These are phyloP conservation scores for Fusarium bulbicola DNA, from an alignment of 2,329 filamentous ascomycete genomes.

Conservation along the genomic window DNA sequence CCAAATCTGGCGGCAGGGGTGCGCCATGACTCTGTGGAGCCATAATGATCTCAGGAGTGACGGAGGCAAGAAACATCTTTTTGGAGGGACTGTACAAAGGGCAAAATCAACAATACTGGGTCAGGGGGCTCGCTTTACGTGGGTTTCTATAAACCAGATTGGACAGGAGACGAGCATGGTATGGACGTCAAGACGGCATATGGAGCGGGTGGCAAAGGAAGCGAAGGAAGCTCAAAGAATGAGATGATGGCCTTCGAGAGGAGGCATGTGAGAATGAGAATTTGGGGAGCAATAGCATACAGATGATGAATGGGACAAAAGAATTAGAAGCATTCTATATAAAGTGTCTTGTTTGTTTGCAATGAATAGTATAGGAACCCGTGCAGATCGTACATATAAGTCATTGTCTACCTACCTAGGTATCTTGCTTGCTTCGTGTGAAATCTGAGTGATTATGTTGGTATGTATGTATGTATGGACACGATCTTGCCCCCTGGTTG, in stretches of 20 bases:
- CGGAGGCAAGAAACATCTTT: constrained; percentile 23
- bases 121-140: constrained; percentile 4
- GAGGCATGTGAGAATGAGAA: constrained; percentile 33
- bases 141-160: constrained; percentile 7
- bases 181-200: constrained; percentile 18
- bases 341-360: not conserved
- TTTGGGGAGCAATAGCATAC: constrained; percentile 40
- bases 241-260: constrained; percentile 25
- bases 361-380: not conserved
- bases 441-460: not conserved
- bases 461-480: not conserved
- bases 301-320: constrained; percentile 40
- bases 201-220: constrained; percentile 6
- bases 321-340: constrained; percentile 27
- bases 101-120: constrained; percentile 21
- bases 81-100: constrained; percentile 38
- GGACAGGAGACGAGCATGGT: constrained; percentile 13
- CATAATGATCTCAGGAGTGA: constrained; percentile 22
- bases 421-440: not conserved
- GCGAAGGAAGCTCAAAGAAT: constrained; percentile 23
- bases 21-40: constrained; percentile 20
- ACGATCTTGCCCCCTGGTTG: not conserved
- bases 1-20: constrained; percentile 29
- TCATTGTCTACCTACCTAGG: not conserved
- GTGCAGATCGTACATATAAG: not conserved